Conservation (phyloP, 2,329 filamentous ascomycete genomes). For the Coniochaeta ligniaria region DNA sequence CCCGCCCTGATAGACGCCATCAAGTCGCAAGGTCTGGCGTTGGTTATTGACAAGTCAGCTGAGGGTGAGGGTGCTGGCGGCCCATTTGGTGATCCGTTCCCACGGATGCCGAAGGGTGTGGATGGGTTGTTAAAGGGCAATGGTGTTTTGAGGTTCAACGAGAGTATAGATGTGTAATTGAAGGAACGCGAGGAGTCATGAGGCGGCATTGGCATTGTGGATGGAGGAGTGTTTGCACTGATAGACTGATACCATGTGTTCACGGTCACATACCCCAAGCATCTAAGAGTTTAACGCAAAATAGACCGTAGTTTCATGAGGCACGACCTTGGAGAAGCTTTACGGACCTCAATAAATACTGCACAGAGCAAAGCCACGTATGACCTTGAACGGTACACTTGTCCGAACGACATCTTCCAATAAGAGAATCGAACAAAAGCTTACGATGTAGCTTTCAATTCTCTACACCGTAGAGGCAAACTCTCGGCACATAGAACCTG, state of each 20-base stretch:
- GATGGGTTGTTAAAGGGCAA: conserved; percentile 82
- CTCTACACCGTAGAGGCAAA: too few species aligned
- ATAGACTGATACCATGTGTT: background rate
- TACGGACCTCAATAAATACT: too few species aligned
- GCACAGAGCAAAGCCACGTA: too few species aligned
- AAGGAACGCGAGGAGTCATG: conserved; percentile 4
- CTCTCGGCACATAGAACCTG: too few species aligned
- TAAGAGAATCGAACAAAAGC: too few species aligned
- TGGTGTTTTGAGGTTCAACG: conserved; percentile 86
- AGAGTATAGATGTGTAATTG: conserved; percentile 70
- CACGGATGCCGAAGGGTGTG: conserved; percentile 67
- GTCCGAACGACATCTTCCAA: too few species aligned
- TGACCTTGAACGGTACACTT: too few species aligned
- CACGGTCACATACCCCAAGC: background rate
- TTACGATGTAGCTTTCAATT: too few species aligned
- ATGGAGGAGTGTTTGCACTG: background rate
- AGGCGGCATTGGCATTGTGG: background rate
- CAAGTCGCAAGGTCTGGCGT: conserved; percentile 85
- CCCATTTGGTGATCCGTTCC: conserved; percentile 41
- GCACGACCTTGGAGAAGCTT: background rate
- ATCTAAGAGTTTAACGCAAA: background rate
- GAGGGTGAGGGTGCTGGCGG: conserved; percentile 34
- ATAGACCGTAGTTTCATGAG: background rate
- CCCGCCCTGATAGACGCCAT: conserved; percentile 88
- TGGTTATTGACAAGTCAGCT: conserved; percentile 80